Conservation (phyloP, 1,284 basidiomycete species). For the Schizophyllum amplum region DNA sequence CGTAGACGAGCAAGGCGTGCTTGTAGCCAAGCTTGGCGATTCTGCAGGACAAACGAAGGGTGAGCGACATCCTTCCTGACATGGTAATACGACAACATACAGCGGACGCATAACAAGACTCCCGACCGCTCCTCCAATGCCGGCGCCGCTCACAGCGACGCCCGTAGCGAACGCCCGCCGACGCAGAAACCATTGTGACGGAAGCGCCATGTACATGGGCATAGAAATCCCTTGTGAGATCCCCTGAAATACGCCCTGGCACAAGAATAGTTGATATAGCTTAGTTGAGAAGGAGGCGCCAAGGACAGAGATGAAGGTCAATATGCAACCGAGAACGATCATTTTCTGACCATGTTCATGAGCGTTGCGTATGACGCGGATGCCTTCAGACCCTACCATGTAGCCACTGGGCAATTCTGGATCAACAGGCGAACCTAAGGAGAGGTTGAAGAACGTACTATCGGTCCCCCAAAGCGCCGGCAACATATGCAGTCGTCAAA, state of each 20-base stretch:
- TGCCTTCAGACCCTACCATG: constrained; percentile 9
- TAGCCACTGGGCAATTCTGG: constrained; percentile 12
- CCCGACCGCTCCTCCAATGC: constrained; percentile 17
- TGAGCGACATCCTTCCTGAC: background rate
- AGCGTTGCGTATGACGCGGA: background rate
- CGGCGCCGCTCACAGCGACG: constrained; percentile 18
- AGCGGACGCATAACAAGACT: constrained; percentile 17
- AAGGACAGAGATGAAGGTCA: constrained; percentile 17
- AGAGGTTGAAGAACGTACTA: constrained; percentile 7
- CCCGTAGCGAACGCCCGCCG: constrained; percentile 18
- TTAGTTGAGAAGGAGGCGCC: constrained; percentile 18
- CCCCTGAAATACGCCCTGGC: constrained; percentile 18
- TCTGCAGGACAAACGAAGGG: constrained; percentile 5
- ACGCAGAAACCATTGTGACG: constrained; percentile 19
- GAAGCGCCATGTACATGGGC: constrained; percentile 19
- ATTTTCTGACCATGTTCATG: constrained; percentile 12
- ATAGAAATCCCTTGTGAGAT: constrained; percentile 18
- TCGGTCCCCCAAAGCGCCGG: constrained; percentile 15
- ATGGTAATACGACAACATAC: constrained; percentile 6
- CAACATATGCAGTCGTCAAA: constrained; percentile 11
- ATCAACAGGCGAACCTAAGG: background rate
- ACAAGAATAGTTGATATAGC: constrained; percentile 19
- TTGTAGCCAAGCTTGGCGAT: constrained; percentile 16
- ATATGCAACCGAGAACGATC: constrained; percentile 17
- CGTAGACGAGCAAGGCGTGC: constrained; percentile 17